Base-by-base conservation (phyloP, 805 yeast genomes). In the Komagataella kurtzmanii region DNA sequence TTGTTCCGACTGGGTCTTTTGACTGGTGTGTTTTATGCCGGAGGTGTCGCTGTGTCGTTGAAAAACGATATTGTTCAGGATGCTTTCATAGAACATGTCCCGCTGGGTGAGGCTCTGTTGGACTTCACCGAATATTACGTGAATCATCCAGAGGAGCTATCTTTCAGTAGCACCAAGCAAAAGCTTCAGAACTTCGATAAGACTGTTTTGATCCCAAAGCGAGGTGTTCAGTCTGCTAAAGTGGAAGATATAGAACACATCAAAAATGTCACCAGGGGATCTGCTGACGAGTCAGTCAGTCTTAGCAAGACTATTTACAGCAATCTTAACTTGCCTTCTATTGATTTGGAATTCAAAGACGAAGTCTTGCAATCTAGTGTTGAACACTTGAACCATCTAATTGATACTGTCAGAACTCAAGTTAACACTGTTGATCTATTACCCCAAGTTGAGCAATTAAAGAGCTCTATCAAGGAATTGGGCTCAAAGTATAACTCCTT, bases 41-140 rank as follows among this genome's bases (percentile, higher is more conserved):
- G 74, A 43, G 88, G 86, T 51, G 75, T 80, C n/a, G 77, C 75
- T 50, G 66, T 74, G 52, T 71, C 88, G 12, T 67, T 79, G 30
- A 67, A 76, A 55, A 73, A 73, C 59, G 85, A 81, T 57, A 70
- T 76, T 17, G 74, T 82, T 61, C 81, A 79, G 57, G 87, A 83
- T 57, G 56, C 71, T 48, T 83, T 81, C 64, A 71, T 80, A 19
- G 81, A 81, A 56, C 76, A 75, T 53, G 76, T 83, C 47, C 93
- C 93, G 17, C 71, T 75, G 50, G 86, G 81, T 44, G 85, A 80
- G 58, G 65, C 66, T 19, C 65, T 76, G 30, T 73, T 83, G 30
- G 77, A 78, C 51, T 58, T 62, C 7, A 68, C 75, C 50, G 86
- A 82, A 56, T 67, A 61, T 50, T 55, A 61, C 23, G 53, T 57